Conservation (phyloP, 768 basidiomycete species). For the Boletus sp. region DNA sequence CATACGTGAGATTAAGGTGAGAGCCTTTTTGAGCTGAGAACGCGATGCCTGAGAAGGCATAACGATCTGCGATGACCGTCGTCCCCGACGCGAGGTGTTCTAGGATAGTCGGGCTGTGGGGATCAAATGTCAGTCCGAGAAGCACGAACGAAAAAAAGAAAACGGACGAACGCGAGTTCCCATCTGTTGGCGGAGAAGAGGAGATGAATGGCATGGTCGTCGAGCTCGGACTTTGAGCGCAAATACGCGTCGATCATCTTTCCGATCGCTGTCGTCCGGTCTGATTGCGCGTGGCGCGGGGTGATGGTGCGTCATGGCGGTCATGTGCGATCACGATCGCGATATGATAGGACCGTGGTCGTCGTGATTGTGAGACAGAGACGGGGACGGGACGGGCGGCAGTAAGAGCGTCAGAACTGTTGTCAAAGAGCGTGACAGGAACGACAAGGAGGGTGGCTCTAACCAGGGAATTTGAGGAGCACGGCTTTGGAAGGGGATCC, state of each 20-base stretch:
- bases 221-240: slow-evolving; percentile 78
- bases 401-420: neutral
- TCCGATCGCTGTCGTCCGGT: slow-evolving; percentile 88
- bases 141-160: neutral
- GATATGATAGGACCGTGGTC: neutral
- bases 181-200: slow-evolving; percentile 97
- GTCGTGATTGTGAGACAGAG: neutral
- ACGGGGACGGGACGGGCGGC: no score
- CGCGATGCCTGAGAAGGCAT: slow-evolving; percentile 95
- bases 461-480: slow-evolving; percentile 90
- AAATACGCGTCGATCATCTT: slow-evolving; percentile 93
- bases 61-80: slow-evolving; percentile 85
- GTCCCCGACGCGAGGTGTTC: slow-evolving; percentile 59
- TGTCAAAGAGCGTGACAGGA: neutral
- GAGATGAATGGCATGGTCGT: slow-evolving; percentile 89
- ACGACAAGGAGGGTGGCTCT: slow-evolving; percentile 12
- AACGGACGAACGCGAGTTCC: slow-evolving; percentile 89
- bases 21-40: slow-evolving; percentile 65
- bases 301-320: neutral
- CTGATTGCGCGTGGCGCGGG: slow-evolving; percentile 39
- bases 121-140: neutral
- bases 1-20: slow-evolving; percentile 52
- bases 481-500: slow-evolving; percentile 35
- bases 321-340: neutral
- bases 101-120: slow-evolving; percentile 57